These are phyloP conservation scores for Adansonia gregorii DNA, from an alignment of 441 rosid genomes.

Conservation along the genomic window DNA sequence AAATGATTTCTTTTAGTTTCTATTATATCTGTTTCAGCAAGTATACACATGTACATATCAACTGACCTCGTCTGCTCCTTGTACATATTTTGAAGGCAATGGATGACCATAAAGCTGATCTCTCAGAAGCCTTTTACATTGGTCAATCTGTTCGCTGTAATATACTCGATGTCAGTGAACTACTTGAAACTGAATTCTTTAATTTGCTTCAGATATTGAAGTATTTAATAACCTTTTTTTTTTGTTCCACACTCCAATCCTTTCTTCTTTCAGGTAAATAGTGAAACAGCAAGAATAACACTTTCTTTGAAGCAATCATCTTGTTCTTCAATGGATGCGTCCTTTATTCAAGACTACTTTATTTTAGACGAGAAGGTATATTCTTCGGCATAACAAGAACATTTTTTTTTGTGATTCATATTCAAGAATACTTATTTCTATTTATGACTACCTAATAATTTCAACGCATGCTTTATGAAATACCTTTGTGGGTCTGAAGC, in stretches of 20 bases:
- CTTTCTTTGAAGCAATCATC: slow-evolving; percentile 86
- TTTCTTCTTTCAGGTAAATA: slow-evolving; percentile 60
- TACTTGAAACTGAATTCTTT: slow-evolving; percentile 26
- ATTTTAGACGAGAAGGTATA: slow-evolving; percentile 78
- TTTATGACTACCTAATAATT: not conserved
- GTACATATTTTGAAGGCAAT: slow-evolving; percentile 55
- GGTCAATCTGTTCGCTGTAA: slow-evolving; percentile 97
- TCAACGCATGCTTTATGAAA: not conserved
- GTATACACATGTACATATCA: not conserved
- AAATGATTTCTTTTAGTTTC: slow-evolving; percentile 27
- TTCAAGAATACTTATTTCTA: slow-evolving; percentile 5
- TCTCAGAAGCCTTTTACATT: slow-evolving; percentile 68
- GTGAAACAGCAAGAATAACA: slow-evolving; percentile 71
- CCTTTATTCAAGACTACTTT: slow-evolving; percentile 79
- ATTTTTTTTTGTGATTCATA: slow-evolving; percentile 15
- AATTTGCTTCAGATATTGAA: slow-evolving; percentile 24
- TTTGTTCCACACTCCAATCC: slow-evolving; percentile 12
- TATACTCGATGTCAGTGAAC: slow-evolving; percentile 75
- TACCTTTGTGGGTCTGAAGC: not conserved
- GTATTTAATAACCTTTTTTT: slow-evolving; percentile 22
- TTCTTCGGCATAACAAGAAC: not conserved
- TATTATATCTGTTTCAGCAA: slow-evolving; percentile 6
- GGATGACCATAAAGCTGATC: slow-evolving; percentile 70
- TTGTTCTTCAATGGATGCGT: slow-evolving; percentile 85
- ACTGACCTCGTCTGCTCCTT: slow-evolving; percentile 5